Base-by-base conservation (phyloP, 192 early-diverging fungal species). In the Umbelopsis sp. region DNA sequence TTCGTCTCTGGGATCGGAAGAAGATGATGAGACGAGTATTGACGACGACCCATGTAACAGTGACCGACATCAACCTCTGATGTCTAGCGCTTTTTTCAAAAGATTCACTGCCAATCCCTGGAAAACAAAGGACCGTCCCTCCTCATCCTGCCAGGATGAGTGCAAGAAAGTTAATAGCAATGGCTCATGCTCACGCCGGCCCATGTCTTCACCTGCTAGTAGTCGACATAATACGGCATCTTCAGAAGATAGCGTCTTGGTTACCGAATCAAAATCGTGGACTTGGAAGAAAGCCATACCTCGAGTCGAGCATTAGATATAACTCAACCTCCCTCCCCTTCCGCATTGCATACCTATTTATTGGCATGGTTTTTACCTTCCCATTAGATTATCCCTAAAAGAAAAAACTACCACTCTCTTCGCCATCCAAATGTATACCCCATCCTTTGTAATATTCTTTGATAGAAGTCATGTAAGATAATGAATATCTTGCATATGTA, bases 231-330 rank as follows among this genome's bases (percentile, higher is more conserved):
- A 25, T 4, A n/a, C 55, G 2, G 13, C 55, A 1, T 61, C 55
- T 52, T 52, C 51, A 22, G 12, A 21, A 0, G 55, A 61, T n/a
- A 13, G 18, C 30, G 55, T 61, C 1, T 11, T 35, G 12, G 55
- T 61, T 8, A 27, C 55, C 5, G 55, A 61, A 61, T 61, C 55
- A 25, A 61, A 35, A 18, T 61, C 55, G 16, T 61, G 55, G 55
- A 61, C 55, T 61, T 61, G 55, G 55, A 27, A 30, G 18, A 61
- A 61, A 61, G 55, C 27, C 30, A 61, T 35, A 35, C 55, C 21
- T 35, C 27, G 30, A 25, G 55, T 35, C 33, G 25, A 61, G 16
- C 27, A 61, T 27, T 18, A 35, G 13, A 52, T 1, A 27, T 10
- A 0, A 41, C 37, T 6, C 37, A 41, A 9, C 37, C 6, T 1